Base-by-base conservation (phyloP, 1,139 yeast genomes). In the Yamadazyma atlantica region DNA sequence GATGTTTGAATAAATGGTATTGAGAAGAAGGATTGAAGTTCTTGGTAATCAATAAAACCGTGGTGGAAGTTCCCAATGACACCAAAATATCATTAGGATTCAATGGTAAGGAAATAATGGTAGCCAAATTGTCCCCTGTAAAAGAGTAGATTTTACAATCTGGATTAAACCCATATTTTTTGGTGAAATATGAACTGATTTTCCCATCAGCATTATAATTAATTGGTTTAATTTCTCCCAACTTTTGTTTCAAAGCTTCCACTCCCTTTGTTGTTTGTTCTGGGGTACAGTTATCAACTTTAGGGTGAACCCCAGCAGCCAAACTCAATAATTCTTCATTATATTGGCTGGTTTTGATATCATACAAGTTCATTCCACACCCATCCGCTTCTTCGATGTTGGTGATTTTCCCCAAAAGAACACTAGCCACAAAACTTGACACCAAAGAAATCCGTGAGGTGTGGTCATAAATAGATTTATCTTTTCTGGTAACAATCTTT, bases 41-140 rank as follows among this genome's bases (percentile, higher is more conserved):
- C 42, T 86, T 83, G 4, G 97, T 89, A 29, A 88, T 81, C 35
- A 89, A 66, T 29, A 89, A 69, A 4, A 87, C 89, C 0, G 97
- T 89, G 3, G 97, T 89, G 13, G 94, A 83, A 0, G 97, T 89
- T 0, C 97, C 97, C 55, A 89, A 70, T 1, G 95, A 85, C 4
- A 89, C 73, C 50, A 89, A 70, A 29, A 85, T 78, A 57, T 89
- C 97, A 55, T 85, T 83, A 18, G 83, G 78, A 29, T 73, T 69
- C 46, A 89, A 69, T 1, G 96, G 96, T 34, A 89, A 66, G 0
- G 96, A 82, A 50, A 90, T 72, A 34, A 89, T 83, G 0, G 97
- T 89, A 1, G 96, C 96, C 40, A 90, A 73, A 56, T 89, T 89
- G 59, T 89, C 97, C 21, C 97, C 97, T 0, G 97, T 89, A 51